Evolutionary conservation across 148 eudicot genomes (phyloP), one percentile per base, ranked within the genome.

Genomic region (Dianthus caryophyllus): DNA sequence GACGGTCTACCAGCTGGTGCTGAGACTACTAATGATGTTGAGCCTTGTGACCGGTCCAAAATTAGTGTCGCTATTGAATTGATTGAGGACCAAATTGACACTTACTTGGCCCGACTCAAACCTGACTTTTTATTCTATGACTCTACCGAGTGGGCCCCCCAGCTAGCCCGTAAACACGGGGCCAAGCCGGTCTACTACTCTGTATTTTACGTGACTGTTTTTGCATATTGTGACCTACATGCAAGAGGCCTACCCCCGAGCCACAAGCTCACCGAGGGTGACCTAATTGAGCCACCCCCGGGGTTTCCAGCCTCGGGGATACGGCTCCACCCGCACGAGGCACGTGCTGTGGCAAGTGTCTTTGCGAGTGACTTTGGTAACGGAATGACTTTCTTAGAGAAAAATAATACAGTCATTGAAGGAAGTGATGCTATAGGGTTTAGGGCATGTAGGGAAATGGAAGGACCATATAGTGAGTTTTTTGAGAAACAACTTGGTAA

Each of bases 1-100:
- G 67, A 71, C 5, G 85, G 85, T 14, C 83, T 84, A 24, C 85
- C 88, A 2, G 44, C 17, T 0, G 72, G 72, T 8, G 73, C 82
- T 48, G 87, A 81, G 52, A 78, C 87, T 4, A 81, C 84, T 0
- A 48, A 67, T 9, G 81, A 84, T 18, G 67, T 83, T 2, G 58
- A 69, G 6, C 46, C 25, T 5, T 38, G 57, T 10, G 24, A 65
- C 52, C 54, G 44, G 1, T 15, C 82, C 22, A 71, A 49, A 0
- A 43, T 80, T 44, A 66, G 72, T 72, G 41, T 52, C 10, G 84
- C 87, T 12, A 73, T 76, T 76, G 84, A 78, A 24, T 63, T 65
- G 17, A 84, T 82, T 0, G 60, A 27, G 1, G 77, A 75, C 15
- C 6, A 10, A 0, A 20, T 84, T 13, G 76, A 79, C n/a, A 5